A percentile compares a stretch with the other conserved stretches of the same genome.
Conservation (phyloP, 2,329 filamentous ascomycete species). For the Exophiala viscosa region DNA sequence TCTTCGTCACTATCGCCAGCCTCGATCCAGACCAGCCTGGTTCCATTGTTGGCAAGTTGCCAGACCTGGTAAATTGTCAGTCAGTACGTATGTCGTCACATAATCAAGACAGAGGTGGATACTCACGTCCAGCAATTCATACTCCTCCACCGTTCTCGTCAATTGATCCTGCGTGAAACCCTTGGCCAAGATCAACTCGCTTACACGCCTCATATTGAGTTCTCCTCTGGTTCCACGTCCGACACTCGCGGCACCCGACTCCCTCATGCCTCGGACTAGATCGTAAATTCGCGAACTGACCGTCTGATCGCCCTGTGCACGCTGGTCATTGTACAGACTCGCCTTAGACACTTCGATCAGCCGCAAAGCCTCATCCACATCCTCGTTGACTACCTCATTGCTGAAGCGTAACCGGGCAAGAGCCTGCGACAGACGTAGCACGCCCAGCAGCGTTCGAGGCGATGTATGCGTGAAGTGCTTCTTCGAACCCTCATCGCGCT, state of each 20-base stretch:
- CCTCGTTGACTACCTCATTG: constrained; percentile 77
- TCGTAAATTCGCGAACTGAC: constrained; percentile 91
- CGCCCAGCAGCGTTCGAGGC: constrained; percentile 85
- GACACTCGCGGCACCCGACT: constrained; percentile 75
- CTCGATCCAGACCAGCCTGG: constrained; percentile 68
- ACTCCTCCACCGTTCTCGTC: constrained; percentile 80
- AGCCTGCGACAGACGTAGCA: constrained; percentile 89
- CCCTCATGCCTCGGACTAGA: constrained; percentile 81
- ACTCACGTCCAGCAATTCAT: constrained; percentile 84
- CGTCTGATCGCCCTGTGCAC: constrained; percentile 65
- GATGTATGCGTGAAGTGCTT: constrained; percentile 93
- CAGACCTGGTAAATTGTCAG: constrained; percentile 60
- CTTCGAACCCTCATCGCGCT: constrained; percentile 83
- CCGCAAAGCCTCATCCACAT: constrained; percentile 91
- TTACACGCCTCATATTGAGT: constrained; percentile 80
- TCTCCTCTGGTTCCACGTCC: constrained; percentile 66
- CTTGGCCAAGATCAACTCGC: constrained; percentile 89
- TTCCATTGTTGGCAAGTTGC: constrained; percentile 71
- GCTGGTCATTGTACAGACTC: constrained; percentile 69
- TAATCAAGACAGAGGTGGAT: constrained; percentile 8
- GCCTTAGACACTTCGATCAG: constrained; percentile 92
- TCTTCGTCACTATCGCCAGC: constrained; percentile 50
- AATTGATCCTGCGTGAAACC: constrained; percentile 96
- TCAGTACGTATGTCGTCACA: not conserved
- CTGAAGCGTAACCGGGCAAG: constrained; percentile 88